Evolutionary conservation across 352 stramenopile species (phyloP).

Genomic region (Plasmopara halstedii): DNA sequence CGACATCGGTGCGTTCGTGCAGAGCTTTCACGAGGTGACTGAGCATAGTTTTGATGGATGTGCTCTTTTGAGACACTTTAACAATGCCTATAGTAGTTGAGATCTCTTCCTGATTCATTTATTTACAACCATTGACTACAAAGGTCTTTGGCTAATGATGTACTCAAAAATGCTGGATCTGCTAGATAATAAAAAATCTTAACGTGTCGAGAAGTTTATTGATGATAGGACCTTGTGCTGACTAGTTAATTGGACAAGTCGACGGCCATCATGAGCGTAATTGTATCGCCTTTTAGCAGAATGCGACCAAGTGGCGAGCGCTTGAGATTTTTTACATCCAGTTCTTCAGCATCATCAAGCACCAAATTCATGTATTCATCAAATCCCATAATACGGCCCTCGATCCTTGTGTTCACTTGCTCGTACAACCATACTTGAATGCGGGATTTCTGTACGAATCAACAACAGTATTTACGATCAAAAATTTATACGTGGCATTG

Average conservation of each 20-base stretch:
- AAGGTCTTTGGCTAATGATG: no score
- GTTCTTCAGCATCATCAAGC: conserved; percentile 96
- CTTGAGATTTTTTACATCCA: conserved; percentile 93
- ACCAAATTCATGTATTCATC: conserved; percentile 99
- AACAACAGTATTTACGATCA: conserved; percentile 7
- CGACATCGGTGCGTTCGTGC: conserved; percentile 65
- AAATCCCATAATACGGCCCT: conserved; percentile 98
- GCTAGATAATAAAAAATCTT: conserved; percentile 10
- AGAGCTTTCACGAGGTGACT: conserved; percentile 64
- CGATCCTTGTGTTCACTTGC: conserved; percentile 96
- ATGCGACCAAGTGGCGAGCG: conserved; percentile 93
- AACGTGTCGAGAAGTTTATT: conserved; percentile 15
- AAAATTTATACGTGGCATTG: not conserved
- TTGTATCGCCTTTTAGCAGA: conserved; percentile 99
- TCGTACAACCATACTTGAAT: conserved; percentile 99
- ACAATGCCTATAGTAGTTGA: conserved; percentile 39
- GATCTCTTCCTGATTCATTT: no score
- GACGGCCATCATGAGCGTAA: conserved; percentile 97
- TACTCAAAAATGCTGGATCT: no score
- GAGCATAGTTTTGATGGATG: conserved; percentile 61
- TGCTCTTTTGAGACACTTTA: conserved; percentile 54
- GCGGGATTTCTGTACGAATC: conserved; percentile 80
- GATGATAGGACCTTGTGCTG: conserved; percentile 13
- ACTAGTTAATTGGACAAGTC: conserved; percentile 31
- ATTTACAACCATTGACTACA: no score